Evolutionary conservation across 225 moss, liverwort and hornwort genomes (phyloP), one percentile per base, ranked within the genome.

Genomic region (Lunularia cruciata): DNA sequence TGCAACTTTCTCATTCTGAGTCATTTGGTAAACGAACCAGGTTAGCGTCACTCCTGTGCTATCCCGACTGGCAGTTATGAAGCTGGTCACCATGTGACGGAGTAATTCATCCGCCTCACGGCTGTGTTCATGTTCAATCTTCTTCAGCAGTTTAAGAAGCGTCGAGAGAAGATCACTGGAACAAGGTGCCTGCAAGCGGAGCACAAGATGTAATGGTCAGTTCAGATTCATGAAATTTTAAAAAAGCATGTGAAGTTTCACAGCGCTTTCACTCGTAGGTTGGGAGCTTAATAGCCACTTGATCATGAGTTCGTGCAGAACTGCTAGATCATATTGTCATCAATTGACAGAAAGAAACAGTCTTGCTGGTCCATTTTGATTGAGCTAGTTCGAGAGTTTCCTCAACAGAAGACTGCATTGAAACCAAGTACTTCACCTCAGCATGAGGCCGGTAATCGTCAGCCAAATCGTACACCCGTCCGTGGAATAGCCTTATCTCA

Each of bases 11-110:
- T 63, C 64, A 47, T 77, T 53, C 22, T 28, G 46, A 28, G 38
- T 64, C n/a, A 77, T 52, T 52, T 51, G 64, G 71, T 72, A 77
- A 1, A 77, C 57, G 30, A 77, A 66, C 72, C 77, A 77, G 3
- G 72, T 71, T 16, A 77, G 67, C 8, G 72, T 72, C 20, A 65
- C 47, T 22, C 65, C 77, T 0, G 66, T 72, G 2, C 72, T 39
- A 57, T 74, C 65, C 8, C 66, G 66, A 25, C 65, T 65, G 53
- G 66, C 54, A 23, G 72, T 27, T 25, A 77, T 65, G 65, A 77
- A 77, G 65, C 67, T 77, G 31, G 60, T 20, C 25, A 72, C 47
- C 8, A 60, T 67, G 35, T 75, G 57, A 3, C 74, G 67, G 11
- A 75, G 58, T 14, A 54, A 40, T 28, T 46, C 67, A 37, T 75